These are phyloP conservation scores for Didymella pinodella DNA, from an alignment of 2,329 filamentous ascomycete species.

Conservation along the genomic window DNA sequence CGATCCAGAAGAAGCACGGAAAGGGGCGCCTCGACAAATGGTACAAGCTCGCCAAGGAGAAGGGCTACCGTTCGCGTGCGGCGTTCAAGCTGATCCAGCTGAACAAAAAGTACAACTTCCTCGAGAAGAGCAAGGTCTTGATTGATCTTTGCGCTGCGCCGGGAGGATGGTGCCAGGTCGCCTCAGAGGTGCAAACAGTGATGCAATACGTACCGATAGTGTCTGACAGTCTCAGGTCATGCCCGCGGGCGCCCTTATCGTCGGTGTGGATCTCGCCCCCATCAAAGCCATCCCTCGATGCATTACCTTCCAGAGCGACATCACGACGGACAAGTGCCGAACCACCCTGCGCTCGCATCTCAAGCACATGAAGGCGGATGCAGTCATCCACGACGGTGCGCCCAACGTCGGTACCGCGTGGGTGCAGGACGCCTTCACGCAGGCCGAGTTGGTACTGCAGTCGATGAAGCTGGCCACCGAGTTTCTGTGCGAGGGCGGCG, in stretches of 20 bases:
- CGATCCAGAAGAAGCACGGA: conserved; percentile 98
- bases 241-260: conserved; percentile 86
- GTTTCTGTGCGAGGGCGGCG: conserved; percentile 79
- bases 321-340: conserved; percentile 95
- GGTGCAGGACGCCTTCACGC: conserved; percentile 98
- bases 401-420: conserved; percentile 98
- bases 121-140: conserved; percentile 95
- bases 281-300: conserved; percentile 95
- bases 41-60: conserved; percentile 98
- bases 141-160: conserved; percentile 98
- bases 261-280: conserved; percentile 91
- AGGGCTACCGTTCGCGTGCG: conserved; percentile 93
- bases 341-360: conserved; percentile 87
- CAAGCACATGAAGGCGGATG: conserved; percentile 96
- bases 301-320: conserved; percentile 97
- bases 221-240: conserved; percentile 64
- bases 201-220: background rate
- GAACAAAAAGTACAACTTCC: conserved; percentile 98
- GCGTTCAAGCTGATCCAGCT: conserved; percentile 98
- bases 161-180: conserved; percentile 70
- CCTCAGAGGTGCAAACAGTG: conserved; percentile 77
- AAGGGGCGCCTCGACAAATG: conserved; percentile 99
- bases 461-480: conserved; percentile 93
- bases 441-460: conserved; percentile 90
- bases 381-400: conserved; percentile 94